Evolutionary conservation across 1,284 basidiomycete species (phyloP), one percentile per base, ranked within the genome.

Genomic region (Cryptococcus wingfieldii): DNA sequence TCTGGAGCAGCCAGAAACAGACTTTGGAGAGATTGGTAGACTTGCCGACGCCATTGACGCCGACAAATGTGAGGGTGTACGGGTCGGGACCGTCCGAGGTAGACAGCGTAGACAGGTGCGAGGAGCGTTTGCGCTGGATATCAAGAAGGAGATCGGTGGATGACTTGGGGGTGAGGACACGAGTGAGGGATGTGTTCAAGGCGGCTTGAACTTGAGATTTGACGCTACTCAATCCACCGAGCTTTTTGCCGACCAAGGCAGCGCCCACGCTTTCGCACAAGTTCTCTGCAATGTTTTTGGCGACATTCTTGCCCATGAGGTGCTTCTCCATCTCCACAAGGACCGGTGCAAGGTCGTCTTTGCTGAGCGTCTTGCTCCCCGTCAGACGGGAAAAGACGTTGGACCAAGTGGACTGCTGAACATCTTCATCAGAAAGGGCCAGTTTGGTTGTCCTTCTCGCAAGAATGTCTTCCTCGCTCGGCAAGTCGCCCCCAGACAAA

Each of bases 21-120:
- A 99, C 95, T 79, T 99, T 99, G 51, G 89, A 91, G 28, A 99
- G 79, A 74, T 98, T 98, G 5, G 96, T 98, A 65, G 92, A 96
- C 80, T 99, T 99, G 51, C 96, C 96, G 19, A 99, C 96, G 23
- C 96, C 96, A 71, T 99, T 99, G 50, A 99, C 96, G n/a, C 96
- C 96, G 44, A 98, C 94, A 72, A 99, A 99, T 0, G 92, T 88
- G 68, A 99, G 89, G 60, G 86, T 86, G 77, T 98, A 98, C 0
- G 93, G 94, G 63, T 86, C 80, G 14, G 89, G 85, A 28, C 74
- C 76, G 38, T 87, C 72, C 3, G 87, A 84, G 0, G 86, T 84
- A 84, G 56, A 87, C 38, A 28, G 42, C 10, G 23, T 37, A 18
- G 43, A 38, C 3, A 54, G 46, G 28, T 27, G 27, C 84, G 64